Base-by-base conservation (phyloP, 2,329 filamentous ascomycete species). In the Aureobasidium leucospermi region DNA sequence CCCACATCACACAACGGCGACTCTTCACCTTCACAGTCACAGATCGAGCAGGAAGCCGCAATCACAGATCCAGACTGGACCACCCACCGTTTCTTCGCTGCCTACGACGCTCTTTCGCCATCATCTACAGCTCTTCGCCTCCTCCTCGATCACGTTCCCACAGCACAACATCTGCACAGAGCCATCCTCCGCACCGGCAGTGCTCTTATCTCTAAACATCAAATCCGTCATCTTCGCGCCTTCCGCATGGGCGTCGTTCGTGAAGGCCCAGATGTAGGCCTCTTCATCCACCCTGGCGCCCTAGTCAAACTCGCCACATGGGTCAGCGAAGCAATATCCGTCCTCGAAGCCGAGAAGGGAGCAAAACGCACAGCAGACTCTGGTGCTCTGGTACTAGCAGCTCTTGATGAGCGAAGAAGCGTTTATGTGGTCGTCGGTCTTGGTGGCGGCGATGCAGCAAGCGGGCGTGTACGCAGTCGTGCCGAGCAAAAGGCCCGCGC, bases 231-330 rank as follows among this genome's bases (percentile, higher is more conserved):
- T 71, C 79, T 99, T 15, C 85, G 90, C 49, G 89, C 93, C 0
- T 99, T 97, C 72, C 89, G 94, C 52, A 91, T 99, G 81, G 95
- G 89, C 36, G 88, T 97, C 4, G 91, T 99, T 66, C 96, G 95
- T 70, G 94, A 97, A 68, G 91, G 93, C 0, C 90, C 92, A 0
- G 94, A 97, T 67, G 88, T 96, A 0, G 76, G 83, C n/a, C 81
- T 97, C 10, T 99, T 99, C 74, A 91, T 87, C 0, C 93, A 97
- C 68, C 92, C 94, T 0, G 90, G 92, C 6, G 94, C 94, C 1
- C 77, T 99, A 28, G 96, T 92, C 2, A 96, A 97, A 73, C 81
- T 99, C 13, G 92, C 93, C 0, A 80, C 96, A 3, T 99, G 94
- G 94, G 84, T 99, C 43, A 90, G 88, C 47, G 93, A 97, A 74